phyloP scores from a whole-genome alignment of 2,329 filamentous ascomycete species.

The Elsinoe necatrix region DNA sequence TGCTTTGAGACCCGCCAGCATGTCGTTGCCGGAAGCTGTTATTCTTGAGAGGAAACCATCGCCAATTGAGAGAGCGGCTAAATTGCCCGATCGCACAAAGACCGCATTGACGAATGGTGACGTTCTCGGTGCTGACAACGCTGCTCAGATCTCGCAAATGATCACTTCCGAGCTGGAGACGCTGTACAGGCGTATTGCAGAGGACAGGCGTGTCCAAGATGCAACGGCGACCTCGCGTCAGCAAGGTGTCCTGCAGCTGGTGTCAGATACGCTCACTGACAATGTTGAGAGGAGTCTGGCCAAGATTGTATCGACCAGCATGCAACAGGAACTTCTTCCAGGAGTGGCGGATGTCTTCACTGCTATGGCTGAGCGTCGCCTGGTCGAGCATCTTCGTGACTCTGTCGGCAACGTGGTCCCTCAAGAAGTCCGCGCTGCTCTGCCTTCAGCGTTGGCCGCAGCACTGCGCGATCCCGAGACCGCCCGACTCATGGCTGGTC shows the following conservation, averaged over 20 bases:
- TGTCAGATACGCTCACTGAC: constrained; percentile 59
- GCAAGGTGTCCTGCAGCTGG: constrained; percentile 58
- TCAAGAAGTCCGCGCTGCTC: constrained; percentile 60
- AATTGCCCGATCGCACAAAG: not conserved
- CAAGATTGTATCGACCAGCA: constrained; percentile 66
- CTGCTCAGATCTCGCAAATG: not conserved
- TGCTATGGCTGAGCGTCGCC: constrained; percentile 60
- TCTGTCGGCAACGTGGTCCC: constrained; percentile 50
- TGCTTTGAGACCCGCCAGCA: constrained; percentile 21
- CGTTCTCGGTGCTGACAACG: not conserved
- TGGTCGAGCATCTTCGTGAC: constrained; percentile 52
- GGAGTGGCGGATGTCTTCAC: constrained; percentile 59
- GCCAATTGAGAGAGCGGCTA: not conserved
- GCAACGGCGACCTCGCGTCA: constrained; percentile 57
- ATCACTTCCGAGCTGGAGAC: constrained; percentile 41
- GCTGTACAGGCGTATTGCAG: constrained; percentile 54
- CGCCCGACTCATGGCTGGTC: constrained; percentile 62
- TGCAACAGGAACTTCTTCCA: constrained; percentile 68
- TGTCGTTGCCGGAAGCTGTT: constrained; percentile 3
- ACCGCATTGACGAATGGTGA: not conserved
- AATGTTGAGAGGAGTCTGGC: constrained; percentile 69
- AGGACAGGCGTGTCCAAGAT: constrained; percentile 59
- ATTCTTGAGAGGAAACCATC: not conserved
- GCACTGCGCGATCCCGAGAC: constrained; percentile 68
- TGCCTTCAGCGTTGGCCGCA: constrained; percentile 59